A percentile compares a stretch with the other conserved stretches of the same genome.
phyloP scores from a whole-genome alignment of 805 yeast genomes.

The Yamadazyma nakazawae region DNA sequence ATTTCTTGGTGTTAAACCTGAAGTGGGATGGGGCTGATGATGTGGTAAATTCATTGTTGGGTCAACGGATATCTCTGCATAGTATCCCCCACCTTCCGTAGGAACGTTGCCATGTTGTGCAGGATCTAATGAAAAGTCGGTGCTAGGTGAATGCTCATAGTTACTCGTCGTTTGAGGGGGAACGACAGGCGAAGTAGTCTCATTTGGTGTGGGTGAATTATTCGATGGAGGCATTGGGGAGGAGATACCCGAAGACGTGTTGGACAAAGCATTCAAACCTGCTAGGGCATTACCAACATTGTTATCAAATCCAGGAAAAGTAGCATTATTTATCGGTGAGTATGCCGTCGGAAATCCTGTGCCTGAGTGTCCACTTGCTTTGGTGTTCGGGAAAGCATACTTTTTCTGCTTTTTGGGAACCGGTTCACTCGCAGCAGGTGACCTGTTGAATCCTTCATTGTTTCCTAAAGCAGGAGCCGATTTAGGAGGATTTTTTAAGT shows the following conservation, averaged over 20 bases:
- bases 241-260: slow-evolving; percentile 23
- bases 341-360: slow-evolving; percentile 27
- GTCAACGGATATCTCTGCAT: slow-evolving; percentile 41
- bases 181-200: slow-evolving; percentile 18
- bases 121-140: slow-evolving; percentile 25
- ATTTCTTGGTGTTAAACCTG: slow-evolving; percentile 28
- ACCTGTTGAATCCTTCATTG: slow-evolving; percentile 2
- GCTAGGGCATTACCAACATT: slow-evolving; percentile 42
- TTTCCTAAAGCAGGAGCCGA: slow-evolving; percentile 24
- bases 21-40: slow-evolving; percentile 29
- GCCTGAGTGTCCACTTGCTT: slow-evolving; percentile 13
- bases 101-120: slow-evolving; percentile 23
- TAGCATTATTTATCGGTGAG: slow-evolving; percentile 33
- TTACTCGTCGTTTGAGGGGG: slow-evolving; percentile 17
- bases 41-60: slow-evolving; percentile 47
- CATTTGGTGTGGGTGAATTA: slow-evolving; percentile 18
- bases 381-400: slow-evolving; percentile 16
- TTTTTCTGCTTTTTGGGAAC: slow-evolving; percentile 15
- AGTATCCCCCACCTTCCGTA: slow-evolving; percentile 39
- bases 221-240: slow-evolving; percentile 23
- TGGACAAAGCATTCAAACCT: slow-evolving; percentile 41
- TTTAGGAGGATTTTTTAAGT: slow-evolving; percentile 43
- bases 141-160: slow-evolving; percentile 16
- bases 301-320: slow-evolving; percentile 41
- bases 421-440: slow-evolving; percentile 3